Evolutionary conservation across 345 rosid species (phyloP), one percentile per base, ranked within the genome.

Genomic region (Toxicodendron radicans): DNA sequence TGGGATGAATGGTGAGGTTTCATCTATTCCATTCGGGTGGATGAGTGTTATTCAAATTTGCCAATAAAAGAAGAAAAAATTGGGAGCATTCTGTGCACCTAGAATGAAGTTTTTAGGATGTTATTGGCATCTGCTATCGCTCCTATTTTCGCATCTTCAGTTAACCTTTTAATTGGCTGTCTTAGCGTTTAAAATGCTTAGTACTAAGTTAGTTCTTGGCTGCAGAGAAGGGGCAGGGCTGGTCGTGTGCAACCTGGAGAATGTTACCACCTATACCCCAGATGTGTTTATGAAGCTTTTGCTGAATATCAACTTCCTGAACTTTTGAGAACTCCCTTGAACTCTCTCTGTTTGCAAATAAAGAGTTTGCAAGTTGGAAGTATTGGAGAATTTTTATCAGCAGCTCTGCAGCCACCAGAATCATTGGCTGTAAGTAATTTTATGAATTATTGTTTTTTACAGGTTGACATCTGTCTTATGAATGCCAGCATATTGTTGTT

Each of bases 341-440:
- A 95, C 82, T 95, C 99, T 80, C 99, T 95, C 70, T 95, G 99
- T 88, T 82, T 95, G 93, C 99, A 93, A 89, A 95, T 95, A 75
- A 95, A 95, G 84, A 90, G 98, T 78, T 85, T 95, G 82, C 97
- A 84, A 83, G 95, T 93, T 72, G 95, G 80, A 68, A 90, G 96
- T 69, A 91, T 93, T 58, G 99, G 88, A 66, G 99, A 87, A 64
- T 95, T 95, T 89, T 85, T 95, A 81, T 93, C 97, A 65, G 87
- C 99, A 77, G 98, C 98, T 20, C 86, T 95, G 75, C 99, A 95
- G 86, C 89, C 99, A 66, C 98, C 98, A 32, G 90, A 86, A 76
- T 75, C 91, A 45, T 87, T 93, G 85, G 89, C 99, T 58, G 99
- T 95, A 83, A 88, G 98, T 91, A 58, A 58, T 77, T 23, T n/a